phyloP scores from a whole-genome alignment of 257 asterid genomes.

The Fraxinus excelsior region DNA sequence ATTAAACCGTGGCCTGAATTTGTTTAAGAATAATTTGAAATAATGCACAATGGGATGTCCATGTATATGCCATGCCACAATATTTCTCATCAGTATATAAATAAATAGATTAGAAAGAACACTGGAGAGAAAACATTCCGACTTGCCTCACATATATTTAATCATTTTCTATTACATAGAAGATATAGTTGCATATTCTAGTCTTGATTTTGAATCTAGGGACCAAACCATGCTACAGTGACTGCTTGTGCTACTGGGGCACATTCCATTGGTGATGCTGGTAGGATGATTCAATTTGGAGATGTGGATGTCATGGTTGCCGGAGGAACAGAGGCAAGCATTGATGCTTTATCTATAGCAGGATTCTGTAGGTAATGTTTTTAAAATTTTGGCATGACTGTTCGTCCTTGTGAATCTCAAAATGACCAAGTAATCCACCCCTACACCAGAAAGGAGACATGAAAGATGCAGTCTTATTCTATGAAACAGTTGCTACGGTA shows the following conservation, averaged over 20 bases:
- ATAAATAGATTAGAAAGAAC: not conserved
- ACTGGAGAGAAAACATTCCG: not conserved
- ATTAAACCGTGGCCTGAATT: not conserved
- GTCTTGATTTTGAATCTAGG: constrained; percentile 79
- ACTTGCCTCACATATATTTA: not conserved
- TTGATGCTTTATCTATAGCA: constrained; percentile 96
- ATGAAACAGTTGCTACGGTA: not conserved
- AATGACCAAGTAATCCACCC: not conserved
- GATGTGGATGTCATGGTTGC: constrained; percentile 99
- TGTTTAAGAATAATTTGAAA: not conserved
- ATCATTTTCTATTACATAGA: constrained; percentile 19
- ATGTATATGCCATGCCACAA: not conserved
- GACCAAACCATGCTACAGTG: constrained; percentile 99
- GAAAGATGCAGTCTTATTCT: constrained; percentile 4
- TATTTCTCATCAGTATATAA: not conserved
- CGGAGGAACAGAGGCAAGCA: constrained; percentile 97
- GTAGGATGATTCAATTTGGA: constrained; percentile 94
- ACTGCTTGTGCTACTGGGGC: constrained; percentile 99
- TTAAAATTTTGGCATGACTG: constrained; percentile 7
- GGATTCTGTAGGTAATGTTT: constrained; percentile 86
- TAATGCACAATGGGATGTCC: constrained; percentile 5
- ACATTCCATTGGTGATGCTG: constrained; percentile 92
- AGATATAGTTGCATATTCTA: constrained; percentile 41
- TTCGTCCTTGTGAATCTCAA: constrained; percentile 9
- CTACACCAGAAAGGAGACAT: not conserved